Evolutionary conservation across 2,329 filamentous ascomycete species (phyloP).

Genomic region (Epichloe sp.): DNA sequence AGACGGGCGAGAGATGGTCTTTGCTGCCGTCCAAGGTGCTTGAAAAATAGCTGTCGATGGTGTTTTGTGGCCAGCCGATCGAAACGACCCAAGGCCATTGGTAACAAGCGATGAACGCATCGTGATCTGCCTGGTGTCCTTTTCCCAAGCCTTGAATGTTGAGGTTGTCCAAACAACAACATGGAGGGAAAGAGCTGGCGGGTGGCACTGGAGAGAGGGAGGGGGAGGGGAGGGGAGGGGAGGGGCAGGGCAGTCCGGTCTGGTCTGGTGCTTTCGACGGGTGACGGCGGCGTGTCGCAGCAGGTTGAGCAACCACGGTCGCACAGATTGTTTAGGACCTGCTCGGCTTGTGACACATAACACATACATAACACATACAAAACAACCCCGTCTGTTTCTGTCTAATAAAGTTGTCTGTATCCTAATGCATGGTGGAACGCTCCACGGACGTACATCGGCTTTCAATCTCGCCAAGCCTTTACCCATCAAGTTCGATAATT

Average conservation of each 20-base stretch:
- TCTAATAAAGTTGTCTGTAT: no score
- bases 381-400: not conserved
- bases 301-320: not conserved
- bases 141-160: not conserved
- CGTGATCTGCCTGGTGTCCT: not conserved
- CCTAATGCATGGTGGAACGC: not conserved
- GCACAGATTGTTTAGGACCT: not conserved
- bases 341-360: not conserved
- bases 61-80: not conserved
- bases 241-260: not conserved
- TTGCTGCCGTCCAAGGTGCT: slow-evolving; percentile 4
- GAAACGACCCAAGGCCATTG: slow-evolving; percentile 5
- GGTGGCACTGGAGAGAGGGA: not conserved
- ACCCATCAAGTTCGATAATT: not conserved
- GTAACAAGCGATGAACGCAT: slow-evolving; percentile 5
- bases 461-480: not conserved
- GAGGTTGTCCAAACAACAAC: not conserved
- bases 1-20: not conserved
- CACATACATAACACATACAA: not conserved
- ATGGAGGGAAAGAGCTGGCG: not conserved
- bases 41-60: not conserved
- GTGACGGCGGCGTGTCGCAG: not conserved
- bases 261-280: not conserved
- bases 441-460: not conserved
- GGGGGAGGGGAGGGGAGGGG: not conserved